Conservation (phyloP, 805 yeast species). For the Kazachstania bromeliacearum region DNA sequence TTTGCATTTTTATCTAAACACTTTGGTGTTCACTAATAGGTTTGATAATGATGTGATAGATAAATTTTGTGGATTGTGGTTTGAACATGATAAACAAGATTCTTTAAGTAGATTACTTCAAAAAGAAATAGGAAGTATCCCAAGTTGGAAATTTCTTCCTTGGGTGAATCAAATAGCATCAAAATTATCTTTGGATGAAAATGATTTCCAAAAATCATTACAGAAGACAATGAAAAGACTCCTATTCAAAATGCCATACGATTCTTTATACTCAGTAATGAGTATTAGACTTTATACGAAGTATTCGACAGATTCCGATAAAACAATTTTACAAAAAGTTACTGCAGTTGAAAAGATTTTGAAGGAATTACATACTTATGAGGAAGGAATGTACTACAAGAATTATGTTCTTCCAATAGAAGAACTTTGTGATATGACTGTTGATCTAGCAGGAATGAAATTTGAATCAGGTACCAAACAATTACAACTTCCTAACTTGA, state of each 20-base stretch:
- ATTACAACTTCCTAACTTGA: slow-evolving; percentile 27
- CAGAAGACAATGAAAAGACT: slow-evolving; percentile 38
- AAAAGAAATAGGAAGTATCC: slow-evolving; percentile 34
- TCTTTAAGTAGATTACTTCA: slow-evolving; percentile 37
- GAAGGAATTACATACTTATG: slow-evolving; percentile 28
- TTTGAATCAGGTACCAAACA: slow-evolving; percentile 11
- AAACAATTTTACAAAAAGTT: slow-evolving; percentile 36
- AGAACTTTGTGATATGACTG: slow-evolving; percentile 40
- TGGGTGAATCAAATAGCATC: slow-evolving; percentile 84
- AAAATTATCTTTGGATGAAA: slow-evolving; percentile 41
- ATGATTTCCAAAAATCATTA: slow-evolving; percentile 48
- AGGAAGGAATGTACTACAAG: slow-evolving; percentile 18
- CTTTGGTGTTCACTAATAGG: slow-evolving; percentile 38
- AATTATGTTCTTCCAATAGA: slow-evolving; percentile 38
- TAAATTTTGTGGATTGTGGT: slow-evolving; percentile 76
- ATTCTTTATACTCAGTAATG: slow-evolving; percentile 52
- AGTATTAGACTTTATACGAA: slow-evolving; percentile 43
- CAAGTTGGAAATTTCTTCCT: slow-evolving; percentile 55
- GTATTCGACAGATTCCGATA: slow-evolving; percentile 29
- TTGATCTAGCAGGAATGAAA: slow-evolving; percentile 43
- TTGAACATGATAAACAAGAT: slow-evolving; percentile 45
- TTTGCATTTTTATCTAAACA: slow-evolving; percentile 46
- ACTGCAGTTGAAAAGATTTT: slow-evolving; percentile 45
- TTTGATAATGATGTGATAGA: slow-evolving; percentile 53
- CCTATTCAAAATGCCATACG: slow-evolving; percentile 58